Percentiles rank a stretch among this genome's conserved stretches.
phyloP scores from a whole-genome alignment of 495 filamentous ascomycete species.

The Hapsidospora chrysogenum region DNA sequence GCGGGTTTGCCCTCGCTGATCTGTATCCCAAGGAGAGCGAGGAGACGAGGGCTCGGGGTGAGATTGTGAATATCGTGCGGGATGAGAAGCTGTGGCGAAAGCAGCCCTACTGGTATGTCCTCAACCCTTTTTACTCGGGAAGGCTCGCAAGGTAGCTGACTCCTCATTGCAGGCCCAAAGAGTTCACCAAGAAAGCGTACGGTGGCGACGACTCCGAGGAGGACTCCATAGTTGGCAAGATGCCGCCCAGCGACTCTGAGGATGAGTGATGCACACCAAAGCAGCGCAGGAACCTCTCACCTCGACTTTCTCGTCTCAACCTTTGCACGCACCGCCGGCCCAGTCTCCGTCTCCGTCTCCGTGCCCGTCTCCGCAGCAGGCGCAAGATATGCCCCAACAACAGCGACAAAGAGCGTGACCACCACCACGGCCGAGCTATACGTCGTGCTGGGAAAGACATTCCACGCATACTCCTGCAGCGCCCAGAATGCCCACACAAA shows the following conservation, averaged over 20 bases:
- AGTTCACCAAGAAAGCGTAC: constrained; percentile 50
- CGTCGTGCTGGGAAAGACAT: constrained; percentile 81
- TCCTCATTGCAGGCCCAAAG: constrained; percentile 72
- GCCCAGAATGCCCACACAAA: constrained; percentile 52
- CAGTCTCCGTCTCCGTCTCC: no score
- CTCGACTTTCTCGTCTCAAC: not conserved
- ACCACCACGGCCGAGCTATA: constrained; percentile 67
- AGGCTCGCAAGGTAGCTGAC: no score
- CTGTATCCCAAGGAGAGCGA: constrained; percentile 41
- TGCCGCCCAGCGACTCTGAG: constrained; percentile 62
- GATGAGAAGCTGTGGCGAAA: constrained; percentile 90
- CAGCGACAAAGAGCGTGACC: constrained; percentile 44
- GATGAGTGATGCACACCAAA: constrained; percentile 20
- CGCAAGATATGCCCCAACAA: constrained; percentile 46
- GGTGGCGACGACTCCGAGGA: constrained; percentile 50
- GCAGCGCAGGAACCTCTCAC: not conserved
- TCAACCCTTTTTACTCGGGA: not conserved
- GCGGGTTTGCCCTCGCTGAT: constrained; percentile 75
- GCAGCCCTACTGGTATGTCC: constrained; percentile 64
- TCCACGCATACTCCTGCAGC: constrained; percentile 92
- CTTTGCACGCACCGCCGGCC: no score
- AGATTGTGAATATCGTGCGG: constrained; percentile 83
- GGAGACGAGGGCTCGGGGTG: constrained; percentile 65
- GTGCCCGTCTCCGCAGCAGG: not conserved
- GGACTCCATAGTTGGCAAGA: constrained; percentile 60